Percentiles rank a stretch among this genome's conserved stretches.
Evolutionary conservation across 495 filamentous ascomycete genomes (phyloP).

Genomic region (Penicillium coprophilum): DNA sequence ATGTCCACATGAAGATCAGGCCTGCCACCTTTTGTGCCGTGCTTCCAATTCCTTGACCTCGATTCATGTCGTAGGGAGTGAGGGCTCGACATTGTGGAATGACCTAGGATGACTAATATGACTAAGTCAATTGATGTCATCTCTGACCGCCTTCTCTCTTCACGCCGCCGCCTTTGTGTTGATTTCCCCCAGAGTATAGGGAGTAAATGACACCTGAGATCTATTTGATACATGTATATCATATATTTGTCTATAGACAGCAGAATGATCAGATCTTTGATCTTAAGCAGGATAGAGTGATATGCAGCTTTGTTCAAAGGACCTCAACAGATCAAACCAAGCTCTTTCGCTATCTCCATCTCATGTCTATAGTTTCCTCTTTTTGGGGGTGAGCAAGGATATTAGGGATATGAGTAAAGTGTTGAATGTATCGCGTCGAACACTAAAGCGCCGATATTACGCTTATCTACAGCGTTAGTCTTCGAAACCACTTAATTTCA

Average conservation of each 20-base stretch:
- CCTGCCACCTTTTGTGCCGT: neutral
- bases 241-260: neutral
- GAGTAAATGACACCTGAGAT: no score
- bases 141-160: conserved; percentile 3
- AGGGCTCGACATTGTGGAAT: neutral
- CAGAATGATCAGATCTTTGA: neutral
- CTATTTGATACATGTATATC: neutral
- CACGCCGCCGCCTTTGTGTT: conserved; percentile 3
- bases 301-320: neutral
- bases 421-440: neutral
- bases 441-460: neutral
- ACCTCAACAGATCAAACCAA: neutral
- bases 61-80: no score
- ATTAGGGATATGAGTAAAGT: neutral
- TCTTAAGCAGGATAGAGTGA: neutral
- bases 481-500: neutral
- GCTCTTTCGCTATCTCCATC: neutral
- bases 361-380: neutral
- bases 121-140: conserved; percentile 5
- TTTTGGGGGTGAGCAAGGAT: neutral
- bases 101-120: neutral
- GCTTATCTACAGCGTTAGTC: neutral
- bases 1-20: neutral
- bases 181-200: neutral
- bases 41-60: neutral